These are phyloP conservation scores for Glarea lozoyensis DNA, from an alignment of 495 filamentous ascomycete species.

Conservation along the genomic window DNA sequence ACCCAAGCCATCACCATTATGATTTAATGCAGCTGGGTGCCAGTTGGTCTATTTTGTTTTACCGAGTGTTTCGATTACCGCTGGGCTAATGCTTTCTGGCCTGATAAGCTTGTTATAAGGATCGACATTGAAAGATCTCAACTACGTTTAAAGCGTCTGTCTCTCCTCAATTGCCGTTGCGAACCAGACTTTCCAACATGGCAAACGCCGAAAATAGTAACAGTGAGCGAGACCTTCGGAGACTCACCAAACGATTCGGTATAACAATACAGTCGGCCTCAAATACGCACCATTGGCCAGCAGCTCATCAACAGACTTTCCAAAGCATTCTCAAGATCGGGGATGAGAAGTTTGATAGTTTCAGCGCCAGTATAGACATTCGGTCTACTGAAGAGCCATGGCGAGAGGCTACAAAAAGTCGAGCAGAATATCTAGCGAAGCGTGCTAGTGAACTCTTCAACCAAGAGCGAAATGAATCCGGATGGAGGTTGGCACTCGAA, in stretches of 20 bases:
- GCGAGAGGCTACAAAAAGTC: conserved; percentile 9
- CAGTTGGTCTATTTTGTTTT: too few relatives aligned
- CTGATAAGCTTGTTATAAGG: too few relatives aligned
- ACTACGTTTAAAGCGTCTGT: too few relatives aligned
- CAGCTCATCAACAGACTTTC: conserved; percentile 3
- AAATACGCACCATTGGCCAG: conserved; percentile 8
- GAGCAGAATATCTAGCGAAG: conserved; percentile 11
- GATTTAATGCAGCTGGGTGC: too few relatives aligned
- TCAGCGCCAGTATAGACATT: conserved; percentile 8
- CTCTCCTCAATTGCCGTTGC: too few relatives aligned
- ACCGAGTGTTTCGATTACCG: too few relatives aligned
- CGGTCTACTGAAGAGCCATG: conserved; percentile 12
- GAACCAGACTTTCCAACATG: too few relatives aligned
- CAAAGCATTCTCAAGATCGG: conserved; percentile 7
- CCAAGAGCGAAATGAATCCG: conserved; percentile 10
- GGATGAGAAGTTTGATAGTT: conserved; percentile 8
- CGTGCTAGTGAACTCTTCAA: conserved; percentile 7
- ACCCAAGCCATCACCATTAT: too few relatives aligned
- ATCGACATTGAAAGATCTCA: too few relatives aligned
- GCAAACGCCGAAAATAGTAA: conserved; percentile 6
- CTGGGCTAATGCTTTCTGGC: too few relatives aligned
- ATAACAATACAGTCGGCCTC: conserved; percentile 6
- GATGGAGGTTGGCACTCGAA: conserved; percentile 11
- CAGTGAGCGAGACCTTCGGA: conserved; percentile 8
- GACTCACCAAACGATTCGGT: conserved; percentile 9